Percentiles rank a stretch among this genome's conserved stretches.
Evolutionary conservation across 495 filamentous ascomycete genomes (phyloP).

Genomic region (Physcia stellaris): DNA sequence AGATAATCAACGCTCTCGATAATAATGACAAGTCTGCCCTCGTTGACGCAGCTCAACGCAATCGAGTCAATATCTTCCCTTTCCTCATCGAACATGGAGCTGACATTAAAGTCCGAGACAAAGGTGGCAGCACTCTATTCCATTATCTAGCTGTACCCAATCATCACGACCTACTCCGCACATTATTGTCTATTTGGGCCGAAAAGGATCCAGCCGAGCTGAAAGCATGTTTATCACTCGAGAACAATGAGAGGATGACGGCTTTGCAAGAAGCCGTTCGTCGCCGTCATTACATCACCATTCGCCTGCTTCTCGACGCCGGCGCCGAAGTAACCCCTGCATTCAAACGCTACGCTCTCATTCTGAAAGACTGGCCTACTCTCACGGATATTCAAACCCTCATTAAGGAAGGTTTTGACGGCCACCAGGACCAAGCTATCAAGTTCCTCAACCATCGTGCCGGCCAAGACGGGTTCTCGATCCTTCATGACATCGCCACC

Average conservation of each 20-base stretch:
- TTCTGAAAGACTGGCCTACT: background rate
- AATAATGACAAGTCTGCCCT: conserved; percentile 1
- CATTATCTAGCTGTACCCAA: conserved; percentile 1
- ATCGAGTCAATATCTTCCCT: conserved; percentile 1
- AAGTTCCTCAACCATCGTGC: conserved; percentile 2
- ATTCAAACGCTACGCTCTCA: background rate
- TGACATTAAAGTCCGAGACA: conserved; percentile 1
- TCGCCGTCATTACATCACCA: background rate
- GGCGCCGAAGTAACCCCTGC: conserved; percentile 1
- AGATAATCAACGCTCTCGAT: conserved; percentile 3
- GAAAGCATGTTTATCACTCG: background rate
- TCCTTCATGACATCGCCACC: conserved; percentile 3
- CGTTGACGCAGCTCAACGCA: conserved; percentile 5
- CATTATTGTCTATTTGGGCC: background rate
- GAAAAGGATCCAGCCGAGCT: background rate
- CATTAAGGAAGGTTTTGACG: background rate
- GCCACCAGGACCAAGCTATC: background rate
- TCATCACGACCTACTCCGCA: background rate
- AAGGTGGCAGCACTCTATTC: background rate
- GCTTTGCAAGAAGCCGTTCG: conserved; percentile 1
- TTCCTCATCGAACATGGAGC: conserved; percentile 3
- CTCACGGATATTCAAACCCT: background rate
- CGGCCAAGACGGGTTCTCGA: background rate
- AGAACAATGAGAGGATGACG: background rate
- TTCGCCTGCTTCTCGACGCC: conserved; percentile 1